These are phyloP conservation scores for Astrothelium macrocarpum DNA, from an alignment of 495 filamentous ascomycete species.

Conservation along the genomic window DNA sequence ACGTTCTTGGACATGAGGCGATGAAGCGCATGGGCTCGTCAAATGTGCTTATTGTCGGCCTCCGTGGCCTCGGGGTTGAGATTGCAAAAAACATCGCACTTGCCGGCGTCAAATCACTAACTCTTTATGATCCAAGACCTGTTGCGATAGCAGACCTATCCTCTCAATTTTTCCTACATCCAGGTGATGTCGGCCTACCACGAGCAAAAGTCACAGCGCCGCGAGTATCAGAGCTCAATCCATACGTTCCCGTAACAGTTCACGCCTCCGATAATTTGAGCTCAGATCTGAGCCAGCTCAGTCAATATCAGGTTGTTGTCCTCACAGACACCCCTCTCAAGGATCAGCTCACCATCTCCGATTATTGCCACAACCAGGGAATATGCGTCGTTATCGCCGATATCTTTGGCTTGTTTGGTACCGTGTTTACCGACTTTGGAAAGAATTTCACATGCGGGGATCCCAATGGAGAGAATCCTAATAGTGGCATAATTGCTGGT, in stretches of 20 bases:
- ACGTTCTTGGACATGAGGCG: conserved; percentile 96
- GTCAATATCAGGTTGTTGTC: conserved; percentile 84
- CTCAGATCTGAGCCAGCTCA: conserved; percentile 63
- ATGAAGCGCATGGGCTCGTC: conserved; percentile 99
- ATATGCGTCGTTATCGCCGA: conserved; percentile 83
- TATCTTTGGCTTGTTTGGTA: conserved; percentile 88
- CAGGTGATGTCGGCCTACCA: conserved; percentile 83
- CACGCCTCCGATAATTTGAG: conserved; percentile 56
- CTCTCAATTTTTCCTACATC: conserved; percentile 90
- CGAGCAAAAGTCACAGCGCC: conserved; percentile 79
- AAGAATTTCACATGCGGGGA: conserved; percentile 85
- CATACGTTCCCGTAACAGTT: conserved; percentile 81
- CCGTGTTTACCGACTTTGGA: conserved; percentile 96
- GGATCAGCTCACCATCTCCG: conserved; percentile 70
- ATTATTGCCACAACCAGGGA: conserved; percentile 85
- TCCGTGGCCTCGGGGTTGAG: conserved; percentile 92
- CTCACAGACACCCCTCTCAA: conserved; percentile 73
- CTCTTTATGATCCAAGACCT: conserved; percentile 76
- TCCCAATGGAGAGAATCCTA: conserved; percentile 77
- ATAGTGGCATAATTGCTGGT: conserved; percentile 80
- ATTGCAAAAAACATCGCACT: conserved; percentile 99
- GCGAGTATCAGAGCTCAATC: conserved; percentile 87
- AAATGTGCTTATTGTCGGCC: conserved; percentile 82
- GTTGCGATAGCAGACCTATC: conserved; percentile 77
- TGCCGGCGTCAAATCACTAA: conserved; percentile 84